phyloP scores from a whole-genome alignment of 1,284 basidiomycete genomes.

The Ganoderma sp. region DNA sequence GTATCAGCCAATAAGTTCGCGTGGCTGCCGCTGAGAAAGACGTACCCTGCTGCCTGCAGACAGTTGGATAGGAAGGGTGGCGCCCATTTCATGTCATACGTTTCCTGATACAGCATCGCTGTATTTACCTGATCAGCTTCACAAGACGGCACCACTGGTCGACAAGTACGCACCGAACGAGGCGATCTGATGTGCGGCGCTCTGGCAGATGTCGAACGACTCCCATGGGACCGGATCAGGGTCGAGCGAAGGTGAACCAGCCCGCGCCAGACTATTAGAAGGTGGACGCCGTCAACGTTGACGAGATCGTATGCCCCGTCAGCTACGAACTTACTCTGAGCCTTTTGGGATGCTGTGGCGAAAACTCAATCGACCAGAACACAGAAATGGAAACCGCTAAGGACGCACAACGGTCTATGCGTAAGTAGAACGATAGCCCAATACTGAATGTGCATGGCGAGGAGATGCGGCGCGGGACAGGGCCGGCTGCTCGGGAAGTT shows the following conservation, averaged over 20 bases:
- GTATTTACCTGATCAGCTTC: neutral
- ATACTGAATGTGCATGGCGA: conserved; percentile 79
- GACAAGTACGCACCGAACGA: conserved; percentile 57
- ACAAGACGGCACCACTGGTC: neutral
- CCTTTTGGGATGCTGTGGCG: conserved; percentile 67
- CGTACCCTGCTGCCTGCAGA: conserved; percentile 78
- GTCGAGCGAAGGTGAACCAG: conserved; percentile 24
- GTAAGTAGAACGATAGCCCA: conserved; percentile 81
- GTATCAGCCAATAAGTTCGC: conserved; percentile 14
- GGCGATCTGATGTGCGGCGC: conserved; percentile 76
- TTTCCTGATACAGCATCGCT: conserved; percentile 69
- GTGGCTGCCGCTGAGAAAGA: conserved; percentile 18
- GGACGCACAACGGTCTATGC: conserved; percentile 80
- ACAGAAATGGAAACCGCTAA: neutral
- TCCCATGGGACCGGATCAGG: conserved; percentile 47
- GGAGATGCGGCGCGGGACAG: conserved; percentile 66
- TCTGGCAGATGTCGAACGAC: conserved; percentile 78
- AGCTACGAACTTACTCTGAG: conserved; percentile 55
- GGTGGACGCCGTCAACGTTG: neutral
- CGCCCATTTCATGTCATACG: conserved; percentile 65
- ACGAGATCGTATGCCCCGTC: conserved; percentile 46
- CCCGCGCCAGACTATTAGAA: conserved; percentile 15
- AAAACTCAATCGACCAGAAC: conserved; percentile 1
- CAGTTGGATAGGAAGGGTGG: conserved; percentile 77
- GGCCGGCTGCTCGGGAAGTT: conserved; percentile 56